Conservation (phyloP, 306 rosid species). For the Vicia faba region DNA sequence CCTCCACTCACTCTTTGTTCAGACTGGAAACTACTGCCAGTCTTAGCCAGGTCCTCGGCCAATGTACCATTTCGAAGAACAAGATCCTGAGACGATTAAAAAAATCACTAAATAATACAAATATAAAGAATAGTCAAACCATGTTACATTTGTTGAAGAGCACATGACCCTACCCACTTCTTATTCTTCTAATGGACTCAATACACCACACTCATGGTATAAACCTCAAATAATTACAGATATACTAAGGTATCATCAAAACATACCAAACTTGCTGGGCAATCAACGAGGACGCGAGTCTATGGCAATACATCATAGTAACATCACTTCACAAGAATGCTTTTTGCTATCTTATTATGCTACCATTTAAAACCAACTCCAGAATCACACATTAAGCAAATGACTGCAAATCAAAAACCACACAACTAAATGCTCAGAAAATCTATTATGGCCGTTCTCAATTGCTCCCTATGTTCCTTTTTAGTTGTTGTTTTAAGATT, state of each 20-base stretch:
- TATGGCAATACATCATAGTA: constrained; percentile 7
- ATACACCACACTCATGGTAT: constrained; percentile 3
- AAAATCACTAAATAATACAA: constrained; percentile 30
- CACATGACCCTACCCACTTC: constrained; percentile 10
- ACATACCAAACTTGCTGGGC: not conserved
- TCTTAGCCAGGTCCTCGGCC: constrained; percentile 81
- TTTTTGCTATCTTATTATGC: constrained; percentile 1
- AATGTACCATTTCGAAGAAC: constrained; percentile 71
- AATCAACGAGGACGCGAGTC: not conserved
- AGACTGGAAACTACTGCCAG: constrained; percentile 49
- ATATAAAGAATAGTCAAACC: constrained; percentile 11
- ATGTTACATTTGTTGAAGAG: constrained; percentile 21
- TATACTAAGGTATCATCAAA: constrained; percentile 4
- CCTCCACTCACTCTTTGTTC: constrained; percentile 67
- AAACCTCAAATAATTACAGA: not conserved
- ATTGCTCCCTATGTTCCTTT: not conserved
- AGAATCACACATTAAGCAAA: constrained; percentile 20
- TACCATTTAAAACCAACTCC: constrained; percentile 25
- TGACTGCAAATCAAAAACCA: constrained; percentile 1
- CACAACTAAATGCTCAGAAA: constrained; percentile 9
- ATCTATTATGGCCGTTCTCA: constrained; percentile 18
- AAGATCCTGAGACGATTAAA: constrained; percentile 60
- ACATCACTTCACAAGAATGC: not conserved
- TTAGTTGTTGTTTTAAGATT: too few relatives aligned
- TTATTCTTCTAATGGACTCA: constrained; percentile 21